phyloP scores from a whole-genome alignment of 768 basidiomycete species.

The Chalciporus piperatus region DNA sequence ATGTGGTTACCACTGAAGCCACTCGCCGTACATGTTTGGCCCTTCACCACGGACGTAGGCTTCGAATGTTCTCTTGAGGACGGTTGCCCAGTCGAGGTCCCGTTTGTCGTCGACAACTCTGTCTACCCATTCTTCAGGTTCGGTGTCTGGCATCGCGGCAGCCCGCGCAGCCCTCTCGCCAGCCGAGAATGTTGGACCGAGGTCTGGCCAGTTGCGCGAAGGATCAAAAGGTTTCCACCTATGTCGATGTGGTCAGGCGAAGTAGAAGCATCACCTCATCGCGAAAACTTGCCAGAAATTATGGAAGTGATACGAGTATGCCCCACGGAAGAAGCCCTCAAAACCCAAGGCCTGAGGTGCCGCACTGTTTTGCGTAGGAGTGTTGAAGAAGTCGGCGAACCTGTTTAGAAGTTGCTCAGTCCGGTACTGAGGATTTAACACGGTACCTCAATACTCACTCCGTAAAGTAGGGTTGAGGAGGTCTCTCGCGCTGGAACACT shows the following conservation, averaged over 20 bases:
- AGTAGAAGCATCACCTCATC: not conserved
- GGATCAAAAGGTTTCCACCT: constrained; percentile 98
- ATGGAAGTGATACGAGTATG: constrained; percentile 96
- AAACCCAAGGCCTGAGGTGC: constrained; percentile 88
- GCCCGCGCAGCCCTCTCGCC: constrained; percentile 70
- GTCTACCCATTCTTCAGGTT: constrained; percentile 39
- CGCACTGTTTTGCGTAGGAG: constrained; percentile 67
- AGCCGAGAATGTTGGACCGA: constrained; percentile 73
- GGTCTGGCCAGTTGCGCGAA: constrained; percentile 91
- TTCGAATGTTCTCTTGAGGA: constrained; percentile 95
- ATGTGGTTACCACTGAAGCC: constrained; percentile 47
- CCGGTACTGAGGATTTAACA: not conserved
- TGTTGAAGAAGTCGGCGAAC: constrained; percentile 87
- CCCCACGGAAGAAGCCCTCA: constrained; percentile 94
- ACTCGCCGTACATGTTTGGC: constrained; percentile 96
- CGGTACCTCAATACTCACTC: constrained; percentile 46
- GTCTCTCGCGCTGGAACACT: constrained; percentile 85
- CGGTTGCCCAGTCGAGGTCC: constrained; percentile 90
- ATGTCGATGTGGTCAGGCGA: constrained; percentile 1
- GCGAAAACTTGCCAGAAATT: constrained; percentile 72
- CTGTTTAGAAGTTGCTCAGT: constrained; percentile 37
- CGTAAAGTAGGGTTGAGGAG: constrained; percentile 91
- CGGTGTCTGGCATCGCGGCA: constrained; percentile 33
- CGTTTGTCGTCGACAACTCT: constrained; percentile 62
- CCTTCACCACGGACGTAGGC: constrained; percentile 85